Evolutionary conservation across 2,329 filamentous ascomycete genomes (phyloP), one percentile per base, ranked within the genome.

Genomic region (Arthrobotrys entomopaga): DNA sequence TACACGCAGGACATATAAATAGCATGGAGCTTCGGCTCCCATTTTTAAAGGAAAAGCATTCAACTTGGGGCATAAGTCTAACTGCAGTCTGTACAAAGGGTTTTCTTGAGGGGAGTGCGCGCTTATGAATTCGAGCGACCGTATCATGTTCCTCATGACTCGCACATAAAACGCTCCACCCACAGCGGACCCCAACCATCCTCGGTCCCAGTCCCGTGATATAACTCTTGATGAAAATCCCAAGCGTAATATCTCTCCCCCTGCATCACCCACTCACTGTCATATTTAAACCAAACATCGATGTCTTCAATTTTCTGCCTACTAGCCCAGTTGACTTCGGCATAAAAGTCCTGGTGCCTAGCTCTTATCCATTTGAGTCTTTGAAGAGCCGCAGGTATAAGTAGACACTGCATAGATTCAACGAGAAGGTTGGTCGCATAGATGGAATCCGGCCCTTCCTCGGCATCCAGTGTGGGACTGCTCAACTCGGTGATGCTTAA

Each of bases 181-280:
- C 67, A 72, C 22, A 38, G 13, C 19, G 22, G 19, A 0, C 26
- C 22, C 67, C 67, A 72, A 24, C 13, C 15, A 6, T 48, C 48
- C 11, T 65, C 67, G 7, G 11, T 60, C 15, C 34, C 54, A 11
- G 5, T 49, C 2, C 60, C 67, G 20, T 72, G 8, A 22, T 52
- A 43, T 15, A 72, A 22, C 24, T 72, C 67, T 11, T 65, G 46
- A 16, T 64, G 46, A 19, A 54, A 72, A 19, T 65, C 49, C 60
- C 53, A 59, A 8, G 60, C 67, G 19, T 72, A 38, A 15, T 72
- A 72, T 42, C 67, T 53, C 26, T 60, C 59, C 24, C 48, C 46
- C 1, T 26, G 40, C 8, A 72, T 48, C 16, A 60, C 20, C 2
- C 26, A 6, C 16, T 60, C 53, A 3, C 15, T 54, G 10, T 16